Evolutionary conservation across 2,329 filamentous ascomycete species (phyloP), one percentile per base, ranked within the genome.

Genomic region (Ascochyta rabiei): DNA sequence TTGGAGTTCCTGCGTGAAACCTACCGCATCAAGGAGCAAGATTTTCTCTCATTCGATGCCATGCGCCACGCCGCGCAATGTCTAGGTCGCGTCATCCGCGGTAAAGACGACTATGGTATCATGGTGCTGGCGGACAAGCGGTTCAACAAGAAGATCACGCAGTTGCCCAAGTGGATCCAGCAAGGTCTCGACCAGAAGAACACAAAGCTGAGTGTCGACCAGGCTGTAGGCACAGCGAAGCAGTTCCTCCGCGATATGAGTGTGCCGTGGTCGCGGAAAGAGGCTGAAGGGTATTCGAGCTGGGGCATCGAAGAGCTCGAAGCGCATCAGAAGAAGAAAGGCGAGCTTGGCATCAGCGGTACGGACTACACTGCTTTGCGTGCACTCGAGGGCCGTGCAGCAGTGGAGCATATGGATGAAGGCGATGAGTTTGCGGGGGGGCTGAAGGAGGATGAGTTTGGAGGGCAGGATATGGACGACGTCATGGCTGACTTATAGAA

Each of bases 21-120:
- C 1, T 99, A 98, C 74, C 89, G 92, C 50, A 99, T 99, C 74
- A 87, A 91, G 55, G 95, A 98, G 74, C 96, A 96, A 64, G 96
- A 99, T 72, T 99, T 99, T 71, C 79, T 99, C 9, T 98, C 95
- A 18, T 99, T 99, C 81, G 95, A 99, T 72, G 95, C 95, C 19
- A 99, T 99, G 93, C 87, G 95, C n/a, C 95, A 99, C 73, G 95
- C 95, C 13, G 93, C 95, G 0, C 95, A 99, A 73, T 99, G 95
- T 70, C 81, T 99, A 1, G 96, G 95, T 13, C 93, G 95, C 72
- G 95, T 99, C 38, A 80, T 99, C 59, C 84, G 95, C 67, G 95
- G 95, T 21, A 99, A 99, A 75, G 96, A 99, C 71, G 95, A 99
- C 76, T 99, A 99, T 75, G 95, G 95, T n/a, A 91, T 99, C 80